Evolutionary conservation across 345 rosid species (phyloP), one percentile per base, ranked within the genome.

Genomic region (Abelmoschus esculentus): DNA sequence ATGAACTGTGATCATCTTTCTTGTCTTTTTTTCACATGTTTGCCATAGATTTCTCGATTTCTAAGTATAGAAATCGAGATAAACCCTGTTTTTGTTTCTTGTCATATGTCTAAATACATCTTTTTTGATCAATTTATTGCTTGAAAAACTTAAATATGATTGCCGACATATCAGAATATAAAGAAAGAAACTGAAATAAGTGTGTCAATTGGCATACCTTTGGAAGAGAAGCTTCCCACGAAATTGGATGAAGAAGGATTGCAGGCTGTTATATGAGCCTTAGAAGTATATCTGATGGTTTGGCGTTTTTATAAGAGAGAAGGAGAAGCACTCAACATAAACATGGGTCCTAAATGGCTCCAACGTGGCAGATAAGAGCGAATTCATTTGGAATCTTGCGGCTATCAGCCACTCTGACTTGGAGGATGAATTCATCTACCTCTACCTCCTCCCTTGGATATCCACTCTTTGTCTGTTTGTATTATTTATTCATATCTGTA

Each of bases 321-420:
- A 79, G 84, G 83, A 80, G 86, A 76, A 76, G 78, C 84, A 82
- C 73, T 26, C 78, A 67, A 31, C 72, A 3, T 28, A 56, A 64
- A 13, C 0, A 66, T 55, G 81, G 80, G 84, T 40, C 70, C 84
- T 63, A n/a, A 5, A 13, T 22, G 26, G 26, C 26, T 22, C 26
- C 26, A 22, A 22, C 26, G 26, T 10, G 6, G 91, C 89, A 77
- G 98, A 90, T 92, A 90, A 92, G 98, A 67, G 76, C 65, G 55
- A 59, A 9, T 36, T 49, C 50, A 46, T 46, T 13, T 15, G 26
- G 54, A 56, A 80, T 55, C 79, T 49, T 49, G 53, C 6, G 85
- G 82, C 82, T 73, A 34, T 57, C 71, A 74, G 15, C 31, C 52
- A 11, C 61, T 29, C 52, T 66, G 75, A 63, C 69, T 6, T 54